These are phyloP conservation scores for Leccinum arenicola DNA, from an alignment of 768 basidiomycete species.

Conservation along the genomic window DNA sequence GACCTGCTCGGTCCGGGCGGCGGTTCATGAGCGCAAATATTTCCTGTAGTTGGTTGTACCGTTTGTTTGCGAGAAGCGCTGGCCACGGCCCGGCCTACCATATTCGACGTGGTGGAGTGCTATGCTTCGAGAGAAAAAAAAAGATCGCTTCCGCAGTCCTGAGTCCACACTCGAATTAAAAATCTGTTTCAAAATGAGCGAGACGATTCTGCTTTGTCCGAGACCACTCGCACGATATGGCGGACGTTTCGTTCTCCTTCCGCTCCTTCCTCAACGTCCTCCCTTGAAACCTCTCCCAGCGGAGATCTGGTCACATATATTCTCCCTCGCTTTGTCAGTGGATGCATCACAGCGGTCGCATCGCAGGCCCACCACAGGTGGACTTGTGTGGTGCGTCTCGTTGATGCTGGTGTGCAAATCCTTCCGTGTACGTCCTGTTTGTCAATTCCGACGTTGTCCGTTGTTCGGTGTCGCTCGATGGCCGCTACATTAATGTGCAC, in stretches of 20 bases:
- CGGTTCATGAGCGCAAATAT: slow-evolving; percentile 10
- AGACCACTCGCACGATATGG: slow-evolving; percentile 61
- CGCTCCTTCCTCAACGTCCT: slow-evolving; percentile 57
- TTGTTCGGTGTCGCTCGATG: neutral
- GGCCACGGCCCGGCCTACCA: neutral
- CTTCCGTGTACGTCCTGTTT: slow-evolving; percentile 35
- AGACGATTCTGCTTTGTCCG: slow-evolving; percentile 56
- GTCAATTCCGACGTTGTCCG: neutral
- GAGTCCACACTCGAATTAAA: neutral
- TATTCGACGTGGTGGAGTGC: neutral
- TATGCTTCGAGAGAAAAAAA: neutral
- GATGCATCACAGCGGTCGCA: slow-evolving; percentile 8
- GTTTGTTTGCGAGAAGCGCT: neutral
- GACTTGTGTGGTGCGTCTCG: slow-evolving; percentile 21
- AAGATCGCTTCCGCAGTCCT: slow-evolving; percentile 1
- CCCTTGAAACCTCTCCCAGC: slow-evolving; percentile 56
- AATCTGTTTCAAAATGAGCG: slow-evolving; percentile 27
- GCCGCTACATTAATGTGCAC: neutral
- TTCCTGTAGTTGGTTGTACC: neutral
- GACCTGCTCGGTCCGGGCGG: slow-evolving; percentile 49
- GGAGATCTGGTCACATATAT: slow-evolving; percentile 70
- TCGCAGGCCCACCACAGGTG: slow-evolving; percentile 4
- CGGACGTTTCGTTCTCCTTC: slow-evolving; percentile 62
- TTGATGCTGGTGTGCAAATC: slow-evolving; percentile 39
- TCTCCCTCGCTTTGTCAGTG: slow-evolving; percentile 35